Conservation (phyloP, 2,329 filamentous ascomycete species). For the Geosmithia putterillii region DNA sequence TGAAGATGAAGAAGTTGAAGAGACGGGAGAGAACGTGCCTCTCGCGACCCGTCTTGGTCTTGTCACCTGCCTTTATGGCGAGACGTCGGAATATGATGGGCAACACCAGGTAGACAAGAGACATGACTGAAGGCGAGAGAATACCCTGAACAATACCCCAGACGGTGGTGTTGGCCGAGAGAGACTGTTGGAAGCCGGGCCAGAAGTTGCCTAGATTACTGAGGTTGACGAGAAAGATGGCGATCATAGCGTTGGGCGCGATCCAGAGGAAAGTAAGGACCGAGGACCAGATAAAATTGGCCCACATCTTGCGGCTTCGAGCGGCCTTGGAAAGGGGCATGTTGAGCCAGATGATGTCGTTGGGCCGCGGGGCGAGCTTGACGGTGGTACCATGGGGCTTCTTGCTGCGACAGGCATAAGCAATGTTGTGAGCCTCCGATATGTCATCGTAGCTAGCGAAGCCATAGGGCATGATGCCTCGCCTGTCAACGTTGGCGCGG, state of each 20-base stretch:
- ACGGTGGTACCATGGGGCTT: conserved; percentile 69
- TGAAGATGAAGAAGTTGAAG: conserved; percentile 94
- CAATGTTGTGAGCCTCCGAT: conserved; percentile 75
- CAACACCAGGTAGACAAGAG: conserved; percentile 73
- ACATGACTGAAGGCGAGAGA: conserved; percentile 74
- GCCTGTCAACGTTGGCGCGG: conserved; percentile 69
- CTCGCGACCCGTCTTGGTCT: conserved; percentile 85
- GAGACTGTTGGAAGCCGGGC: conserved; percentile 55
- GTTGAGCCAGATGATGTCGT: conserved; percentile 95
- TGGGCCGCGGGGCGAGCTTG: conserved; percentile 69
- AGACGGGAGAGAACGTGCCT: conserved; percentile 83
- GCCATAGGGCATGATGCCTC: conserved; percentile 80
- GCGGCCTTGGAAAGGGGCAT: conserved; percentile 58
- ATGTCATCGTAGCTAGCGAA: conserved; percentile 92
- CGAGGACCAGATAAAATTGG: conserved; percentile 76
- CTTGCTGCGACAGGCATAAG: conserved; percentile 69
- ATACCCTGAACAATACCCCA: conserved; percentile 94
- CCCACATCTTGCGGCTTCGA: conserved; percentile 58
- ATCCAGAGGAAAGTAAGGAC: conserved; percentile 78
- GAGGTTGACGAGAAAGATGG: conserved; percentile 84
- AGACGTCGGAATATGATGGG: conserved; percentile 86
- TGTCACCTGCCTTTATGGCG: conserved; percentile 71
- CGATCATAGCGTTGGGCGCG: conserved; percentile 85
- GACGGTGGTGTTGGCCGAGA: conserved; percentile 49
- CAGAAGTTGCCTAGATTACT: conserved; percentile 70